Evolutionary conservation across 139 green algal genomes (phyloP), one percentile per base, ranked within the genome.

Genomic region (Spirogloea muscicola): DNA sequence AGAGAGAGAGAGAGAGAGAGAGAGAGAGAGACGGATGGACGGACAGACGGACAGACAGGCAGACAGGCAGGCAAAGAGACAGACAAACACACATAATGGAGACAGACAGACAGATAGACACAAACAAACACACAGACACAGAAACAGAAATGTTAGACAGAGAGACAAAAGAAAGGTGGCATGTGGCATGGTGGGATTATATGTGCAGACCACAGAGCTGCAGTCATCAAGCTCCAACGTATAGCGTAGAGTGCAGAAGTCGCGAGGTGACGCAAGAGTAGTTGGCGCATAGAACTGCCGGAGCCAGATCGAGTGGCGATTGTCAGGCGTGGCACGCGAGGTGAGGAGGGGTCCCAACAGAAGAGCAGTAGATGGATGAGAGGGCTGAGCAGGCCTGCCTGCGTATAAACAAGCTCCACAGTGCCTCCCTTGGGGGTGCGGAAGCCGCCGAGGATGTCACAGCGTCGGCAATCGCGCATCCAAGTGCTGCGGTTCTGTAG

Each of bases 321-420:
- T 21, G 21, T 55, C 46, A 55, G 21, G 21, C 21, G 21, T 55
- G 21, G 46, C 46, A 55, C 46, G 46, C 46, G 21, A 21, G 21
- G 21, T 31, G 21, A 55, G 21, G 46, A 55, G 46, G 21, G 46
- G 21, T 21, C 21, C 46, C 21, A 55, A 31, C 46, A 55, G 21
- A 21, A 55, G 21, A 21, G n/a, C n/a, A n/a, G n/a, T n/a, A n/a
- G n/a, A n/a, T n/a, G n/a, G n/a, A n/a, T n/a, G 51, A 9, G 7
- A 25, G 51, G 13, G 51, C n/a, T n/a, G n/a, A n/a, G n/a, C n/a
- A 2, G 2, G 31, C 5, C 31, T 64, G 64, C 72, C 72, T 80
- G 72, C 13, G 72, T 80, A 43, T 80, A 80, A 43, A 80, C 39
- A 27, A 80, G 62, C 63, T 80, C 72, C 0, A 80, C 72, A 27